These are phyloP conservation scores for Conidiobolus coronatus DNA, from an alignment of 371 early-diverging fungal species.

Conservation along the genomic window DNA sequence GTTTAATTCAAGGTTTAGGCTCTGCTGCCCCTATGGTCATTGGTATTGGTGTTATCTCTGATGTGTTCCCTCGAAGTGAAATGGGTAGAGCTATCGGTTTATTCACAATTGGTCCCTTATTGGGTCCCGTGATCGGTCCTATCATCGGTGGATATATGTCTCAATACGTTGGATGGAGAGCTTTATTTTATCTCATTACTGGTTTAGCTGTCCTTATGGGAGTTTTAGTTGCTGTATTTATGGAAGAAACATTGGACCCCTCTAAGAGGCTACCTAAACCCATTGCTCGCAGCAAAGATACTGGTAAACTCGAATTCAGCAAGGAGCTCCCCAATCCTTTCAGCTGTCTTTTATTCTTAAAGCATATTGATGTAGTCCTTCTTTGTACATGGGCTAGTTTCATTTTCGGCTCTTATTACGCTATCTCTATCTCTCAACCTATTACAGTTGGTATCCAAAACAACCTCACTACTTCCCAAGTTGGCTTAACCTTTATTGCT, in stretches of 20 bases:
- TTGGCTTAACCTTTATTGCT: constrained; percentile 17
- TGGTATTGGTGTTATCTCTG: constrained; percentile 45
- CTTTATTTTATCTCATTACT: constrained; percentile 35
- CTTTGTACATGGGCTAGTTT: constrained; percentile 21
- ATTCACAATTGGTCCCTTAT: constrained; percentile 26
- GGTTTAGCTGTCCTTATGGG: constrained; percentile 16
- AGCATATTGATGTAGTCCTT: constrained; percentile 18
- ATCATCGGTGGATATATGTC: constrained; percentile 21
- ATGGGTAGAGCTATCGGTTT: constrained; percentile 31
- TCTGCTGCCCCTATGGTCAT: constrained; percentile 43
- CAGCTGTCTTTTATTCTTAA: constrained; percentile 15
- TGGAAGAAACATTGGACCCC: constrained; percentile 36
- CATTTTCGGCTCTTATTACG: constrained; percentile 25
- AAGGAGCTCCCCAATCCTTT: constrained; percentile 7
- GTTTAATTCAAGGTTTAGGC: constrained; percentile 41
- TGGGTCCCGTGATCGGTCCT: constrained; percentile 26
- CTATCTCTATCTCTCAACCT: constrained; percentile 15
- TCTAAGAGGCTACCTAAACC: neutral
- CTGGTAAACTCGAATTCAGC: neutral
- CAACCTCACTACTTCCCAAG: constrained; percentile 12
- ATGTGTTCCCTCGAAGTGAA: constrained; percentile 15
- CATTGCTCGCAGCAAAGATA: neutral
- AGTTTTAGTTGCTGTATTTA: constrained; percentile 16
- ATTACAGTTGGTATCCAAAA: constrained; percentile 12
- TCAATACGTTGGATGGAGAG: constrained; percentile 30